Conservation (phyloP, 179 eudicot species). For the Beta lomatogona region DNA sequence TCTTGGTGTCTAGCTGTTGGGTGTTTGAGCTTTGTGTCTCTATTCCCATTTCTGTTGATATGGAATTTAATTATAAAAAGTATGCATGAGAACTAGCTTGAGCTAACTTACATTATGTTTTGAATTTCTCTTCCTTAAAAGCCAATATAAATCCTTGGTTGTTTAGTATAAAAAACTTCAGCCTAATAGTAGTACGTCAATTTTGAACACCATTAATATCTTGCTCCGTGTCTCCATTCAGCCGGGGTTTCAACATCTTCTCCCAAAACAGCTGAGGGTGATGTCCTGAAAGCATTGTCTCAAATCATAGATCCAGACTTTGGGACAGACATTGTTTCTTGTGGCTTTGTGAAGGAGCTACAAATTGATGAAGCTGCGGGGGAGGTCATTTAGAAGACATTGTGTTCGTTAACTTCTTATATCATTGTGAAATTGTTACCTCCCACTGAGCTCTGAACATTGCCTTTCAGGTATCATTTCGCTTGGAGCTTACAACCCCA, state of each 20-base stretch:
- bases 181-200: too few relatives aligned
- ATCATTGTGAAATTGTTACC: conserved; percentile 22
- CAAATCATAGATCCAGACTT: conserved; percentile 98
- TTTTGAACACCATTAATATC: not conserved
- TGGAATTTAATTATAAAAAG: not conserved
- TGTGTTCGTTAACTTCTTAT: conserved; percentile 18
- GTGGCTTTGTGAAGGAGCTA: conserved; percentile 96
- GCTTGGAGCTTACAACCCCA: conserved; percentile 97
- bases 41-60: not conserved
- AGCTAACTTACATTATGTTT: not conserved
- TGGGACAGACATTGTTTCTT: conserved; percentile 96
- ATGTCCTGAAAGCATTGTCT: conserved; percentile 86
- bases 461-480: conserved; percentile 90
- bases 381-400: conserved; percentile 61
- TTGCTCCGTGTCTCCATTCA: conserved; percentile 27
- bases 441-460: conserved; percentile 29
- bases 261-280: conserved; percentile 56
- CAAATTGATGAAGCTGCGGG: conserved; percentile 58
- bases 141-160: too few relatives aligned
- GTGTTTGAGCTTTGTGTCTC: not conserved
- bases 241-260: conserved; percentile 56
- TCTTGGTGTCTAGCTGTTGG: not conserved
- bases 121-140: not conserved
- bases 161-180: not conserved
- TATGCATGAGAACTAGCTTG: not conserved